Conservation (phyloP, 2,329 filamentous ascomycete genomes). For the Fusarium stilboides region DNA sequence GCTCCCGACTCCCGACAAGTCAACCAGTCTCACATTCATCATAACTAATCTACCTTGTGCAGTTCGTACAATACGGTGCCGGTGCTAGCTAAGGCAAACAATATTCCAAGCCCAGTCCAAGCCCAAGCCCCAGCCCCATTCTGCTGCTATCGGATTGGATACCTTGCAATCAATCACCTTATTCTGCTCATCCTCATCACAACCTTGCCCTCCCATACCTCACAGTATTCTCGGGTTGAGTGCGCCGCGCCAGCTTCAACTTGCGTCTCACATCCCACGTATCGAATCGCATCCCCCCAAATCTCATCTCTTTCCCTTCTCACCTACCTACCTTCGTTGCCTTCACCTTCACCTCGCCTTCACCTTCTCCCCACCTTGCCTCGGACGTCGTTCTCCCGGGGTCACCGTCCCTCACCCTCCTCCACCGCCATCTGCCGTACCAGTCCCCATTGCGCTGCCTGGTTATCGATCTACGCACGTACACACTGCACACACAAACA, state of each 20-base stretch:
- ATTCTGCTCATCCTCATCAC: slow-evolving; percentile 25
- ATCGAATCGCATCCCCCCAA: neutral
- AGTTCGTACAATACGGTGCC: slow-evolving; percentile 7
- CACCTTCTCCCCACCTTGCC: slow-evolving; percentile 7
- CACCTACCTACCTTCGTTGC: neutral
- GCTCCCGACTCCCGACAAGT: slow-evolving; percentile 32
- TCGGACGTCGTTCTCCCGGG: slow-evolving; percentile 30
- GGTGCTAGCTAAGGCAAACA: slow-evolving; percentile 23
- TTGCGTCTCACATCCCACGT: slow-evolving; percentile 1
- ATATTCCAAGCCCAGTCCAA: slow-evolving; percentile 22
- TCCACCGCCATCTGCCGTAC: slow-evolving; percentile 39
- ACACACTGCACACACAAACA: slow-evolving; percentile 17
- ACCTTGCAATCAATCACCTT: slow-evolving; percentile 27
- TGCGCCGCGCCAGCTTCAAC: neutral
- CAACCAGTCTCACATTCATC: slow-evolving; percentile 43
- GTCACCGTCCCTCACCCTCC: slow-evolving; percentile 38
- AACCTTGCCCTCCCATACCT: slow-evolving; percentile 8
- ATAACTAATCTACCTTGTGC: slow-evolving; percentile 42
- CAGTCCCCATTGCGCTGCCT: slow-evolving; percentile 4
- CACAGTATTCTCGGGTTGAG: neutral
- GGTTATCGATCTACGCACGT: slow-evolving; percentile 38
- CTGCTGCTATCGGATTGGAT: neutral
- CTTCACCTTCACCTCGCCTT: slow-evolving; percentile 9
- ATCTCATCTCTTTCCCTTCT: neutral
- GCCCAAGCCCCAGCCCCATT: slow-evolving; percentile 31